Evolutionary conservation across 495 filamentous ascomycete species (phyloP).

Genomic region (Elasticomyces elasticus): DNA sequence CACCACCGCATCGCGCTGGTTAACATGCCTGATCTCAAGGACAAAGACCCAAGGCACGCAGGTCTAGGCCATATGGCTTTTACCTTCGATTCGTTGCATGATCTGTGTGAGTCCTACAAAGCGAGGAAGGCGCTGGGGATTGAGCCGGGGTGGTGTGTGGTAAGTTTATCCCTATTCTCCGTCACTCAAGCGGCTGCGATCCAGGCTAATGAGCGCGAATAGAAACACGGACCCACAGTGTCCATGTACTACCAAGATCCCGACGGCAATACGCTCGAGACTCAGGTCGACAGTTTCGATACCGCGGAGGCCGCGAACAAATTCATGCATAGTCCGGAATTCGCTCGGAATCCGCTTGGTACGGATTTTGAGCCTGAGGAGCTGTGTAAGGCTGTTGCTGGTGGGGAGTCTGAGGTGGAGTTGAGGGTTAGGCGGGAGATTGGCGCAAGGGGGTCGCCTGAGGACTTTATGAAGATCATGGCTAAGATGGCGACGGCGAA

Average conservation of each 20-base stretch:
- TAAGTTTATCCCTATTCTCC: background rate
- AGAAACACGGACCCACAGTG: conserved; percentile 13
- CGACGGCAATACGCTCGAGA: conserved; percentile 10
- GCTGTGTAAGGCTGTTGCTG: too few relatives aligned
- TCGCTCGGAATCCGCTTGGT: too few relatives aligned
- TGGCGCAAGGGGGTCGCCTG: too few relatives aligned
- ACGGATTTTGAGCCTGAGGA: too few relatives aligned
- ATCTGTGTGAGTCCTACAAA: conserved; percentile 26
- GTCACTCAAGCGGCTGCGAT: too few relatives aligned
- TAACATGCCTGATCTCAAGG: background rate
- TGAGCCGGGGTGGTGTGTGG: conserved; percentile 36
- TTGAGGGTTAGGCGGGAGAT: too few relatives aligned
- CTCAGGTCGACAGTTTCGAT: too few relatives aligned
- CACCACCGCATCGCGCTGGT: conserved; percentile 28
- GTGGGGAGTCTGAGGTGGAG: too few relatives aligned
- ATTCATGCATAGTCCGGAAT: too few relatives aligned
- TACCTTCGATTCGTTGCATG: conserved; percentile 7
- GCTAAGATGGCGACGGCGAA: too few relatives aligned
- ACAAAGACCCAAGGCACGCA: conserved; percentile 24
- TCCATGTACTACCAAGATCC: conserved; percentile 17
- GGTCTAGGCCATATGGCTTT: conserved; percentile 15
- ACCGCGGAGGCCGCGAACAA: too few relatives aligned
- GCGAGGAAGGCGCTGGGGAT: conserved; percentile 29
- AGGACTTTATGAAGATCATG: too few relatives aligned
- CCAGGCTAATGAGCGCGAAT: background rate